phyloP scores from a whole-genome alignment of 805 yeast genomes.

The Kluyveromyces wickerhamii region DNA sequence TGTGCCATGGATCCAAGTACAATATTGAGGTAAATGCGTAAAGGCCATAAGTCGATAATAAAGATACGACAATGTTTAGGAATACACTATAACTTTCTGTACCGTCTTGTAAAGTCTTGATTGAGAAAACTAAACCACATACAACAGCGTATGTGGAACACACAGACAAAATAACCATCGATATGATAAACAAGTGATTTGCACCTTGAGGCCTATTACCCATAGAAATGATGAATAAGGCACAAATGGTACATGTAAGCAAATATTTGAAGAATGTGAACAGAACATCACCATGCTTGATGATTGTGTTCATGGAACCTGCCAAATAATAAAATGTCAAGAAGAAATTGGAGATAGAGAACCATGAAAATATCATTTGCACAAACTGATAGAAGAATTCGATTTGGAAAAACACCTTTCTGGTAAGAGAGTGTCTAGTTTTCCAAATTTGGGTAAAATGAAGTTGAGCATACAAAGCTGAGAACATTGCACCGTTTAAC shows the following conservation, averaged over 20 bases:
- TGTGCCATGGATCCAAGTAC: slow-evolving; percentile 95
- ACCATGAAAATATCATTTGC: slow-evolving; percentile 78
- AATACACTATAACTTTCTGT: slow-evolving; percentile 41
- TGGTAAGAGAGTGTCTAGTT: slow-evolving; percentile 71
- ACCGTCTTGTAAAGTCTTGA: slow-evolving; percentile 39
- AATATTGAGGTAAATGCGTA: slow-evolving; percentile 74
- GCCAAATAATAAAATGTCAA: slow-evolving; percentile 89
- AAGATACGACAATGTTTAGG: slow-evolving; percentile 71
- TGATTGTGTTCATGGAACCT: slow-evolving; percentile 57
- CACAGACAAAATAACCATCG: slow-evolving; percentile 64
- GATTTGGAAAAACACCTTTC: slow-evolving; percentile 75
- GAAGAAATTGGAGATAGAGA: slow-evolving; percentile 86
- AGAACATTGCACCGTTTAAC: slow-evolving; percentile 96
- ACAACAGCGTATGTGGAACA: slow-evolving; percentile 77
- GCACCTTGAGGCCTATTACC: slow-evolving; percentile 99
- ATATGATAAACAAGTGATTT: slow-evolving; percentile 59
- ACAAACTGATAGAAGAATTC: slow-evolving; percentile 86
- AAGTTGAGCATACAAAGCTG: slow-evolving; percentile 81
- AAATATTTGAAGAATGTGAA: slow-evolving; percentile 83
- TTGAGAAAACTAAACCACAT: slow-evolving; percentile 77
- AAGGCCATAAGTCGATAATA: slow-evolving; percentile 86
- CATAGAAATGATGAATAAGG: slow-evolving; percentile 88
- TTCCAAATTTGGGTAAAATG: slow-evolving; percentile 86
- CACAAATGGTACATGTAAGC: slow-evolving; percentile 70
- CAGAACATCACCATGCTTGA: slow-evolving; percentile 68